phyloP scores from a whole-genome alignment of 208 protist species.

The Acanthamoeba lenticulata region DNA sequence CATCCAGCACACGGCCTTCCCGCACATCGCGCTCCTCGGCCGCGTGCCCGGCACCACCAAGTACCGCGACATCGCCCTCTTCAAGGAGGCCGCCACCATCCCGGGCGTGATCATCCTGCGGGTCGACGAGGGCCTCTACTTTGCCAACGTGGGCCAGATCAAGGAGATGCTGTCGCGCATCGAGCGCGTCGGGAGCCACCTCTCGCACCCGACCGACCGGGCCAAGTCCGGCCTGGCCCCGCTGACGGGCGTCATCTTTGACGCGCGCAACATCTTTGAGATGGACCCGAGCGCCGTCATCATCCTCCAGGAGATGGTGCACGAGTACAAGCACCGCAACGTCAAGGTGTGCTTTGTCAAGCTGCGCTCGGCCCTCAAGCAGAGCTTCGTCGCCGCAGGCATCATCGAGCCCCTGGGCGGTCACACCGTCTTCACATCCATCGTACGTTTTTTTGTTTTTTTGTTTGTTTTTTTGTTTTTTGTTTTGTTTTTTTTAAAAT shows the following conservation, averaged over 20 bases:
- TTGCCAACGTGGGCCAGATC: slow-evolving; percentile 62
- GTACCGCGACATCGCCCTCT: slow-evolving; percentile 30
- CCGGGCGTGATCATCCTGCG: slow-evolving; percentile 9
- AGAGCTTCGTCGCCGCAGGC: not conserved
- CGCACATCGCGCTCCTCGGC: slow-evolving; percentile 73
- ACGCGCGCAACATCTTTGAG: slow-evolving; percentile 16
- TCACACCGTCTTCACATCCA: not conserved
- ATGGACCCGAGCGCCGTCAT: slow-evolving; percentile 22
- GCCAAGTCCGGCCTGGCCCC: not conserved
- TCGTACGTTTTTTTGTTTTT: not conserved
- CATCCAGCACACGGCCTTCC: slow-evolving; percentile 76
- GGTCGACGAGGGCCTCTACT: slow-evolving; percentile 54
- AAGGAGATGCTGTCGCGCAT: slow-evolving; percentile 53
- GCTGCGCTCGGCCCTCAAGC: not conserved
- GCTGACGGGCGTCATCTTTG: not conserved
- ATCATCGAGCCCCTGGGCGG: not conserved
- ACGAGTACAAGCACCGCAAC: slow-evolving; percentile 21
- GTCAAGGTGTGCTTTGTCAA: slow-evolving; percentile 43
- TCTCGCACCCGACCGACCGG: not conserved
- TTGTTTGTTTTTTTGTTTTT: not conserved
- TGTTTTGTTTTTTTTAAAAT: not conserved
- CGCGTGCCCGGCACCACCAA: slow-evolving; percentile 32
- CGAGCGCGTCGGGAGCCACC: slow-evolving; percentile 41
- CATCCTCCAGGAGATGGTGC: slow-evolving; percentile 3
- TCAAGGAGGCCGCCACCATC: slow-evolving; percentile 32